These are phyloP conservation scores for Apiospora aurea DNA, from an alignment of 2,329 filamentous ascomycete species.

Conservation along the genomic window DNA sequence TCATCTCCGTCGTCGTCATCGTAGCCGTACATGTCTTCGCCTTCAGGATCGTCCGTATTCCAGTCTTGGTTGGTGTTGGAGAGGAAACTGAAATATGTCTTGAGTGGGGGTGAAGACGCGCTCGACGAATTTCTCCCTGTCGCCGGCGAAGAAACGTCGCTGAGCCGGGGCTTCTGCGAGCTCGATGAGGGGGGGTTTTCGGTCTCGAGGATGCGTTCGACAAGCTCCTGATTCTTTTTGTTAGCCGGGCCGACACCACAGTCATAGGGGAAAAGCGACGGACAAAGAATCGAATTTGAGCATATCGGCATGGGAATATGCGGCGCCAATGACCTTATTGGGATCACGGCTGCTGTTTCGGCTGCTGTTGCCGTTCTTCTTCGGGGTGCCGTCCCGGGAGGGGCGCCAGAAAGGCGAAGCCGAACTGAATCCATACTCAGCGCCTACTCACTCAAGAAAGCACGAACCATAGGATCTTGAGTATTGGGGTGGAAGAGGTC, in stretches of 20 bases:
- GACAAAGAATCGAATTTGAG: slow-evolving; percentile 86
- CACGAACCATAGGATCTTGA: slow-evolving; percentile 22
- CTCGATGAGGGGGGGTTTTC: slow-evolving; percentile 73
- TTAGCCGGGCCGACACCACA: background rate
- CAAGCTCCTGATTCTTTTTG: slow-evolving; percentile 56
- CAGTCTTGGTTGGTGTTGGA: slow-evolving; percentile 85
- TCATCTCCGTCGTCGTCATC: slow-evolving; percentile 93
- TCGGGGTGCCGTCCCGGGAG: slow-evolving; percentile 59
- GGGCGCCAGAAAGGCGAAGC: slow-evolving; percentile 88
- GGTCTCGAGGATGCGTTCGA: slow-evolving; percentile 70
- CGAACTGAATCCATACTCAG: slow-evolving; percentile 62
- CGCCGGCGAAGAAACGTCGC: slow-evolving; percentile 63
- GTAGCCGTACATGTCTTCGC: slow-evolving; percentile 78
- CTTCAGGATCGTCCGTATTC: slow-evolving; percentile 69
- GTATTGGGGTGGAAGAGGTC: slow-evolving; percentile 26
- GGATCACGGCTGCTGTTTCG: slow-evolving; percentile 63
- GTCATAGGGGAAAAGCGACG: slow-evolving; percentile 39
- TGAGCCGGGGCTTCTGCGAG: slow-evolving; percentile 58
- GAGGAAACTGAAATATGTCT: slow-evolving; percentile 81
- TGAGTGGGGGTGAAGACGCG: slow-evolving; percentile 68
- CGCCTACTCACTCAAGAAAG: slow-evolving; percentile 23
- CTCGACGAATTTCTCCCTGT: slow-evolving; percentile 54
- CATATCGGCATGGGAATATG: slow-evolving; percentile 96
- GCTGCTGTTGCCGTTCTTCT: slow-evolving; percentile 60
- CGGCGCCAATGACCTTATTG: slow-evolving; percentile 85